Evolutionary conservation across 257 asterid genomes (phyloP).

Genomic region (Penstemon eatonii): DNA sequence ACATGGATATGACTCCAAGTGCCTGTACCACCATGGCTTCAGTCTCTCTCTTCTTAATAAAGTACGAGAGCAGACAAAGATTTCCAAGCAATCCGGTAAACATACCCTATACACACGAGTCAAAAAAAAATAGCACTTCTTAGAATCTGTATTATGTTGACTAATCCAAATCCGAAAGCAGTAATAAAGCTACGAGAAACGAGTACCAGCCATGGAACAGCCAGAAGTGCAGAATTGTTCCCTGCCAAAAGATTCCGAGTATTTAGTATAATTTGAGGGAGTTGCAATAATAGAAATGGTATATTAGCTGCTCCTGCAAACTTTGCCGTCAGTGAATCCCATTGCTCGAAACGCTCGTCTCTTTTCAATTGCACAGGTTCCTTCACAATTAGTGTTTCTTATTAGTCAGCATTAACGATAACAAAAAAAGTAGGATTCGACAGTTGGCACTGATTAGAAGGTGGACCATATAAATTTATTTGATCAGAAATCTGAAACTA

Average conservation of each 20-base stretch:
- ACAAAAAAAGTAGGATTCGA: too few species aligned
- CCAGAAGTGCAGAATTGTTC: slow-evolving; percentile 74
- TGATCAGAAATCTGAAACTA: not conserved
- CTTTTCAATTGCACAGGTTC: slow-evolving; percentile 41
- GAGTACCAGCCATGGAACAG: slow-evolving; percentile 96
- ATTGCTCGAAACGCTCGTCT: slow-evolving; percentile 54
- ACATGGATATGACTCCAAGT: slow-evolving; percentile 76
- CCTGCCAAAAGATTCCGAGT: slow-evolving; percentile 85
- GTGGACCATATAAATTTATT: not conserved
- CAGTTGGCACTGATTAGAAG: not conserved
- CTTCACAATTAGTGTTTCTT: slow-evolving; percentile 39
- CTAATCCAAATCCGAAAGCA: slow-evolving; percentile 20
- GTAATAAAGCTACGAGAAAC: slow-evolving; percentile 27
- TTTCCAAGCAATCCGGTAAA: slow-evolving; percentile 97
- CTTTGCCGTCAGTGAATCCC: slow-evolving; percentile 89
- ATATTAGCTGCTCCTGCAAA: slow-evolving; percentile 92
- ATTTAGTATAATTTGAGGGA: slow-evolving; percentile 93
- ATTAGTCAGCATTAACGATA: slow-evolving; percentile 8
- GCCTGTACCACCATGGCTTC: slow-evolving; percentile 88
- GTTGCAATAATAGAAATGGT: slow-evolving; percentile 86
- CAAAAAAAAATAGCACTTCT: slow-evolving; percentile 12
- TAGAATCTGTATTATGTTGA: slow-evolving; percentile 1
- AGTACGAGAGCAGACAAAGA: slow-evolving; percentile 80
- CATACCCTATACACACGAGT: slow-evolving; percentile 69
- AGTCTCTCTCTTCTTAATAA: slow-evolving; percentile 82